These are phyloP conservation scores for Podaxis mareebaensis DNA, from an alignment of 768 basidiomycete genomes.

Conservation along the genomic window DNA sequence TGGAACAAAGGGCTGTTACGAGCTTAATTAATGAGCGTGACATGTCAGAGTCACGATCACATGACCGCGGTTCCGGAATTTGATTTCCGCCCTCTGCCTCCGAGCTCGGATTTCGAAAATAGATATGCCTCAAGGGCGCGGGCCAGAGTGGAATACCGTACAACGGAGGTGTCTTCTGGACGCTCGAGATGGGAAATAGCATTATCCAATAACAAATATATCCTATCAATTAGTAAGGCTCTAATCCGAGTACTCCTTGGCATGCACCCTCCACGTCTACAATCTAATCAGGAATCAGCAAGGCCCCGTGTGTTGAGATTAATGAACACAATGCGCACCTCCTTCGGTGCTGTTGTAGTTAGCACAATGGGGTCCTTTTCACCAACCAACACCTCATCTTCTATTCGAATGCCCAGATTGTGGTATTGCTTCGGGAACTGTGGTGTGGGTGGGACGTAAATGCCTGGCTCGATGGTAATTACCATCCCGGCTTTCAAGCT, in stretches of 20 bases:
- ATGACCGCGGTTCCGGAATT: constrained; percentile 10
- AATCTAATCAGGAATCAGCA: constrained; percentile 41
- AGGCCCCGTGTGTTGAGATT: background rate
- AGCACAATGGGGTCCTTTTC: constrained; percentile 62
- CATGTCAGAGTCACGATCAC: constrained; percentile 5
- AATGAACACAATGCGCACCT: constrained; percentile 43
- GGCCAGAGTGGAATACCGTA: background rate
- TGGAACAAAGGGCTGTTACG: constrained; percentile 2
- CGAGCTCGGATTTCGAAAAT: background rate
- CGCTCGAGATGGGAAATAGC: background rate
- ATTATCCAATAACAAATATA: background rate
- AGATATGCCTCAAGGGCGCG: background rate
- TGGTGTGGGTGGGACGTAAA: constrained; percentile 83
- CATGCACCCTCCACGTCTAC: constrained; percentile 81
- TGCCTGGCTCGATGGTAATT: constrained; percentile 88
- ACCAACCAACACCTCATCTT: constrained; percentile 81
- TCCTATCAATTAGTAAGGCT: constrained; percentile 35
- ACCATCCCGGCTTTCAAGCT: constrained; percentile 87
- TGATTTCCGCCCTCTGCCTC: background rate
- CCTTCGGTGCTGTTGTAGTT: constrained; percentile 77
- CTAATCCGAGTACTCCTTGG: constrained; percentile 67
- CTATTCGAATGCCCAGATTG: constrained; percentile 89
- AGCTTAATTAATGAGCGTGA: constrained; percentile 15
- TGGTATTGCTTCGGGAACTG: constrained; percentile 88
- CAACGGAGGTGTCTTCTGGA: background rate